Conservation (phyloP, 306 rosid species). For the Astragalus membranaceus region DNA sequence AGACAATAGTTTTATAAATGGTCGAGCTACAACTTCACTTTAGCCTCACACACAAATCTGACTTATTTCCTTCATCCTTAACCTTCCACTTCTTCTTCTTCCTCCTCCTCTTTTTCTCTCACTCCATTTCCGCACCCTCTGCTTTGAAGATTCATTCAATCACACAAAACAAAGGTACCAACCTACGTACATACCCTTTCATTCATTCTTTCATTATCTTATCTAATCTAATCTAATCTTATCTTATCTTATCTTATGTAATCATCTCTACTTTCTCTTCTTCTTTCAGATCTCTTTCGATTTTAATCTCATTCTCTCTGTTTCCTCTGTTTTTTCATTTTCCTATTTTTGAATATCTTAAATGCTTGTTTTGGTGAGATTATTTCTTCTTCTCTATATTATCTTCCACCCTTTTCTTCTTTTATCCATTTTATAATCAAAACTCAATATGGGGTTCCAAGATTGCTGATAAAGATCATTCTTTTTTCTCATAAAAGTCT, state of each 20-base stretch:
- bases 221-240: not conserved
- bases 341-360: not conserved
- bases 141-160: not conserved
- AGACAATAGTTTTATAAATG: constrained; percentile 27
- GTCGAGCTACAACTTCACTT: not conserved
- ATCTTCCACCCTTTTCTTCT: not conserved
- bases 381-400: not conserved
- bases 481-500: not conserved
- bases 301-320: not conserved
- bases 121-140: not conserved
- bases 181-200: not conserved
- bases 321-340: not conserved
- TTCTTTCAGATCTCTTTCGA: constrained; percentile 10
- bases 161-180: not conserved
- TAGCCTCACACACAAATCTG: constrained; percentile 18
- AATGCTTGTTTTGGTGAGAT: not conserved
- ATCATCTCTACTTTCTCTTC: not conserved
- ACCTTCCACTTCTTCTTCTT: not conserved
- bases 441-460: constrained; percentile 11
- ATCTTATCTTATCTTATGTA: not conserved
- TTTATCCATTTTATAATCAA: not conserved
- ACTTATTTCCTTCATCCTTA: not conserved
- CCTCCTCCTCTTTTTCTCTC: not conserved
- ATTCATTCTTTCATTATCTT: not conserved
- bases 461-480: not conserved